Evolutionary conservation across 2,329 filamentous ascomycete species (phyloP).

Genomic region (Phialophora verrucosa): DNA sequence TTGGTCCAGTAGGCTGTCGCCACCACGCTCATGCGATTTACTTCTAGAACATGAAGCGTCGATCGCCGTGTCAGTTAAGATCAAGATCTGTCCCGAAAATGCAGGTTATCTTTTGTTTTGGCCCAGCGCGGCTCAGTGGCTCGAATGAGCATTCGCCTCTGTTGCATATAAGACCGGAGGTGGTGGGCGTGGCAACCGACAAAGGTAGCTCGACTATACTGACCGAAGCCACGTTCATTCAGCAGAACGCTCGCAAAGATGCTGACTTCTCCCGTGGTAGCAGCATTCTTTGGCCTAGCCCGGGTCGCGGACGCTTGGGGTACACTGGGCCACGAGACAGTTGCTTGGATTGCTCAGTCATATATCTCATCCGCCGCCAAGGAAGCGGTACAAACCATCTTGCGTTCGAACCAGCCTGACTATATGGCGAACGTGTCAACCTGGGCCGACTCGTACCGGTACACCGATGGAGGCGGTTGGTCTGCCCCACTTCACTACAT

Average conservation of each 20-base stretch:
- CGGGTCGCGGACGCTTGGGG: constrained; percentile 71
- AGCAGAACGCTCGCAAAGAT: background rate
- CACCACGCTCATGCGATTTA: constrained; percentile 13
- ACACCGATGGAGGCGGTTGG: constrained; percentile 55
- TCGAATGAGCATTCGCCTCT: background rate
- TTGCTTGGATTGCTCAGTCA: constrained; percentile 61
- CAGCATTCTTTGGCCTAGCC: constrained; percentile 92
- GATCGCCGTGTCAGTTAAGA: background rate
- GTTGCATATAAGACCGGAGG: background rate
- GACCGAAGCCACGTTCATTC: background rate
- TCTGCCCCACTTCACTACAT: constrained; percentile 47
- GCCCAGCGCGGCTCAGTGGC: background rate
- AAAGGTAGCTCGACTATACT: background rate
- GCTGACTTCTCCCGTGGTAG: constrained; percentile 80
- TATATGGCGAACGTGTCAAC: constrained; percentile 60
- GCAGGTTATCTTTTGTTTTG: background rate
- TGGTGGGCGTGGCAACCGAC: background rate
- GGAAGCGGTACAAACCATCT: constrained; percentile 52
- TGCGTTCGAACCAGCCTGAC: constrained; percentile 51
- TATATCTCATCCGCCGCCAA: constrained; percentile 53
- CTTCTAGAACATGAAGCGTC: background rate
- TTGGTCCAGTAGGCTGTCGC: constrained; percentile 23
- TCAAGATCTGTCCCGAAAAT: constrained; percentile 9
- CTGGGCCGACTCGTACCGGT: constrained; percentile 61
- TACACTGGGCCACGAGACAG: constrained; percentile 58